A percentile compares a stretch with the other conserved stretches of the same genome.
Evolutionary conservation across 768 basidiomycete species (phyloP).

Genomic region (Tulasnella sp.): DNA sequence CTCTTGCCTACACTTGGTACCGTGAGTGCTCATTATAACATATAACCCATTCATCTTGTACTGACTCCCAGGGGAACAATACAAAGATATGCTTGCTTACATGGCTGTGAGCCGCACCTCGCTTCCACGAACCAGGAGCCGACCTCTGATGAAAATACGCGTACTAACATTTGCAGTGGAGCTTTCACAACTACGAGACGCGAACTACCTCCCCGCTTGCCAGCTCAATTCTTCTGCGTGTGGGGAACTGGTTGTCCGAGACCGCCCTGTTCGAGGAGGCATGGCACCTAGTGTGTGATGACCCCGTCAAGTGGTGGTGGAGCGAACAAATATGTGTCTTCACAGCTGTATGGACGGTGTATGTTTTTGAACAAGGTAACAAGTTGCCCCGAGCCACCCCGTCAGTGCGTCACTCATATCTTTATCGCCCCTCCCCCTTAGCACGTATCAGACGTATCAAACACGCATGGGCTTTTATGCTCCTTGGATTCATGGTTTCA

Average conservation of each 20-base stretch:
- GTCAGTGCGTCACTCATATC: background rate
- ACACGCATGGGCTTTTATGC: slow-evolving; percentile 54
- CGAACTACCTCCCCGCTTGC: slow-evolving; percentile 17
- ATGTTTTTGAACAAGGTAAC: slow-evolving; percentile 29
- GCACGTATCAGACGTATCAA: slow-evolving; percentile 29
- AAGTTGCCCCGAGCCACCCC: background rate
- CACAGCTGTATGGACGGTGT: slow-evolving; percentile 44
- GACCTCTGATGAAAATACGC: background rate
- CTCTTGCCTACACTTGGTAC: slow-evolving; percentile 39
- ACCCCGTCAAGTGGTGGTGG: slow-evolving; percentile 54
- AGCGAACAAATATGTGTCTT: slow-evolving; percentile 50
- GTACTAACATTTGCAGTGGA: slow-evolving; percentile 36
- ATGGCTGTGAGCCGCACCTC: slow-evolving; percentile 28
- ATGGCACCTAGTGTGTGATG: slow-evolving; percentile 35
- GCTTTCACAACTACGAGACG: slow-evolving; percentile 37
- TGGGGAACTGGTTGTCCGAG: slow-evolving; percentile 41
- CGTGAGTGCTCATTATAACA: slow-evolving; percentile 30
- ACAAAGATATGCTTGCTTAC: slow-evolving; percentile 38
- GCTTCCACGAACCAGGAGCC: background rate
- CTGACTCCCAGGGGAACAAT: background rate
- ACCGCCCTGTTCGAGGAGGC: slow-evolving; percentile 53
- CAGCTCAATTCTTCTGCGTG: slow-evolving; percentile 20
- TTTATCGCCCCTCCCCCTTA: background rate
- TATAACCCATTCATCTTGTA: background rate
- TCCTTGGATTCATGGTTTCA: slow-evolving; percentile 60